Evolutionary conservation across 2,329 filamentous ascomycete genomes (phyloP).

Genomic region (Talaromyces sp.): DNA sequence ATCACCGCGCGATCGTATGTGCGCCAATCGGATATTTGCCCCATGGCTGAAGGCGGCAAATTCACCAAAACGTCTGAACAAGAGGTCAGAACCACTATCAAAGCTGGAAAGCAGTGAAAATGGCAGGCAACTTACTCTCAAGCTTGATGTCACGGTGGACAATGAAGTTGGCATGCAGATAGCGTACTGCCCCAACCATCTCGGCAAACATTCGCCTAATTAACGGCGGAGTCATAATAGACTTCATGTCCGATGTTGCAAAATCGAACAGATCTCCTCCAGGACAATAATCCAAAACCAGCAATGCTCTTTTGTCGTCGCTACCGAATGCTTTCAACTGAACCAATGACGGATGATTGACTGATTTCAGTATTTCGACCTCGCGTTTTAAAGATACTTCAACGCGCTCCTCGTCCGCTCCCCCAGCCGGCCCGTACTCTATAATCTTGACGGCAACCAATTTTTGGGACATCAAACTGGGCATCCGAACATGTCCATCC

Average conservation of each 20-base stretch:
- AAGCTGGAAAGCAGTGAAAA: constrained; percentile 8
- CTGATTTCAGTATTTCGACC: constrained; percentile 84
- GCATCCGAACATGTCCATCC: constrained; percentile 17
- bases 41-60: constrained; percentile 64
- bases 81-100: constrained; percentile 22
- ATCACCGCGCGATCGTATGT: constrained; percentile 78
- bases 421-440: constrained; percentile 89
- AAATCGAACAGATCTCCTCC: constrained; percentile 95
- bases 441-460: constrained; percentile 94
- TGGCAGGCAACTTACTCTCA: constrained; percentile 66
- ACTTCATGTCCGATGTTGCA: constrained; percentile 66
- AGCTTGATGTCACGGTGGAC: constrained; percentile 98
- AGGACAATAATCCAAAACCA: constrained; percentile 87
- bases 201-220: constrained; percentile 87
- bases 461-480: constrained; percentile 54
- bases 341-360: constrained; percentile 85
- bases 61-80: constrained; percentile 83
- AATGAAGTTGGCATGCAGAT: constrained; percentile 80
- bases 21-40: constrained; percentile 66
- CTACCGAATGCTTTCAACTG: constrained; percentile 90
- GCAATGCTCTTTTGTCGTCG: constrained; percentile 73
- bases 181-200: constrained; percentile 76
- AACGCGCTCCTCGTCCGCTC: constrained; percentile 86
- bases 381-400: constrained; percentile 93
- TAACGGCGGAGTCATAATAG: constrained; percentile 62